A percentile compares a stretch with the other conserved stretches of the same genome.
Conservation (phyloP, 345 rosid species). For the Lenwebbia sp. region DNA sequence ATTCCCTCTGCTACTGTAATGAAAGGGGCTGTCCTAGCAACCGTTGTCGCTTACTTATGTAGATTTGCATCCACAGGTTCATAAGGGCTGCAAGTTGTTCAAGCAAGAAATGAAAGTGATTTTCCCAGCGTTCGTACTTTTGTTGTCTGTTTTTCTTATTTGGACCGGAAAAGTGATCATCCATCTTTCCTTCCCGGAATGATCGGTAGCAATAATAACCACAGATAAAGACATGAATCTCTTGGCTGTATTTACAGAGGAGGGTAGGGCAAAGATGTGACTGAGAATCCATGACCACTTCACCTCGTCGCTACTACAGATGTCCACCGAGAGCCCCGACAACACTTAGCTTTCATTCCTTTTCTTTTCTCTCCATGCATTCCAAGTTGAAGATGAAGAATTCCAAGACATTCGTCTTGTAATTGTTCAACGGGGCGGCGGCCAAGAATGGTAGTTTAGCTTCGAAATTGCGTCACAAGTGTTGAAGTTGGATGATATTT, state of each 20-base stretch:
- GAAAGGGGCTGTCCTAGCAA: conserved; percentile 28
- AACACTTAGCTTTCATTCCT: not conserved
- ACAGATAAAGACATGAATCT: too few relatives aligned
- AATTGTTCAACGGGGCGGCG: not conserved
- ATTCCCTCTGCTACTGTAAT: conserved; percentile 41
- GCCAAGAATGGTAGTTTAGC: not conserved
- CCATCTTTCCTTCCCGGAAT: not conserved
- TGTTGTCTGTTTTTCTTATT: not conserved
- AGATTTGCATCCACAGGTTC: not conserved
- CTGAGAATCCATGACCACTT: not conserved
- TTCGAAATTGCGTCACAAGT: not conserved
- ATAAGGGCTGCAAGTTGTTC: not conserved
- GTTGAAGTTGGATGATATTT: not conserved
- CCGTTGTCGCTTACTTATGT: conserved; percentile 9
- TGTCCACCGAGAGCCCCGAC: not conserved
- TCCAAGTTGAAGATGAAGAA: not conserved
- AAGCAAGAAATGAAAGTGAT: not conserved
- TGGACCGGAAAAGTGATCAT: not conserved
- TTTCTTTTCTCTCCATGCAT: too few relatives aligned
- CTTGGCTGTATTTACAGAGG: not conserved
- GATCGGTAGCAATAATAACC: too few relatives aligned
- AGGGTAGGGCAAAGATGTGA: not conserved
- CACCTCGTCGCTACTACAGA: not conserved
- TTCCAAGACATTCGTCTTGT: not conserved
- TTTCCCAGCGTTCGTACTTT: not conserved